phyloP scores from a whole-genome alignment of 78 protist genomes.

The Mantamonas sphyraenae region DNA sequence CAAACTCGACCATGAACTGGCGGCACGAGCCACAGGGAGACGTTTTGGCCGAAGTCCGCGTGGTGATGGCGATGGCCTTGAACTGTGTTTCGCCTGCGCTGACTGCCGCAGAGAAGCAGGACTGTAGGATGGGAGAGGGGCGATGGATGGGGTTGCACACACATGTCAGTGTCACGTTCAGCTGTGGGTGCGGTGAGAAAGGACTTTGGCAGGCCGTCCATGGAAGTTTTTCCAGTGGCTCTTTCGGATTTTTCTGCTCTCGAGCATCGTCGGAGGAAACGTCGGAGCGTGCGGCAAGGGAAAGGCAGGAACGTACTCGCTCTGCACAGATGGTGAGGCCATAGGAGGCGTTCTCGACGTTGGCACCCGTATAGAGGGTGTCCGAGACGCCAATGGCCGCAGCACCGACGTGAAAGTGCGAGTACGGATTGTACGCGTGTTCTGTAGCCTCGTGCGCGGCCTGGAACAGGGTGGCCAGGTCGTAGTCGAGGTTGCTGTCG shows the following conservation, averaged over 20 bases:
- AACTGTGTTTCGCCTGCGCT: not conserved
- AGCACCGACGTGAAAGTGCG: slow-evolving; percentile 73
- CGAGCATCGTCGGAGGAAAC: too few species aligned
- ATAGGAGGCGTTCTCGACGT: slow-evolving; percentile 80
- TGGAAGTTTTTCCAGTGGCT: too few species aligned
- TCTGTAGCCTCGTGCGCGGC: too few species aligned
- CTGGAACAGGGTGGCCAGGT: too few species aligned
- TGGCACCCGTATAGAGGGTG: slow-evolving; percentile 47
- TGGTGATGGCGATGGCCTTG: slow-evolving; percentile 13
- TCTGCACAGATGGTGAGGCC: slow-evolving; percentile 86
- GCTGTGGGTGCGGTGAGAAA: too few species aligned
- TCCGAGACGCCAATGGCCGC: not conserved
- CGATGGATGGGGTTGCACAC: too few species aligned
- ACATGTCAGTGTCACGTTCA: not conserved
- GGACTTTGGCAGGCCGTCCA: too few species aligned
- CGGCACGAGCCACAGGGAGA: slow-evolving; percentile 79
- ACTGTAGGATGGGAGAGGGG: not conserved
- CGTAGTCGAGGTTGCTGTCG: too few species aligned
- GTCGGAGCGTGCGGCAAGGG: too few species aligned
- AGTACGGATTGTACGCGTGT: slow-evolving; percentile 61
- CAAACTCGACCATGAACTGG: slow-evolving; percentile 62
- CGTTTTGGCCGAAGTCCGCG: slow-evolving; percentile 47
- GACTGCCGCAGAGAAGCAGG: not conserved
- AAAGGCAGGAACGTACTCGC: too few species aligned
- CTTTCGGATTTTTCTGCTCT: too few species aligned